Base-by-base conservation (phyloP, 2,329 filamentous ascomycete genomes). In the Atkinsonella texensis region DNA sequence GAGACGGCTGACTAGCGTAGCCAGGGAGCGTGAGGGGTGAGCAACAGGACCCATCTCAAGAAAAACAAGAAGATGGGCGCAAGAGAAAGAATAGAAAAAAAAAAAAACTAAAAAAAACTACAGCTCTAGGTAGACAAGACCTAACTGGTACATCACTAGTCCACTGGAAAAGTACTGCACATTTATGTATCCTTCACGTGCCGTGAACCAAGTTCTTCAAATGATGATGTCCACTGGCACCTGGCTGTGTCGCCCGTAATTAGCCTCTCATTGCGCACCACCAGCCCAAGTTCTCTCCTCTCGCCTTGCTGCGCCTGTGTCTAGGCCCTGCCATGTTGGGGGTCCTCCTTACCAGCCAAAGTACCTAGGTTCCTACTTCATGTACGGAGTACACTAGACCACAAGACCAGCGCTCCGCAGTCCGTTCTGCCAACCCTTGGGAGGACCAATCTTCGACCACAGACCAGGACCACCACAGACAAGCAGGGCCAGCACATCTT, bases 241-340 rank as follows among this genome's bases (percentile, higher is more conserved):
- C 58, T 52, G 55, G 54, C 52, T 58, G 52, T 54, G 57, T 56
- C 57, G 55, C 59, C 57, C 58, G 55, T 57, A 60, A 56, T 58
- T 35, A 11, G 33, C 33, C 33, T 35, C 33, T 35, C 33, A 5
- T 23, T 23, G 20, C 8, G 33, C 60, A 54, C 55, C 58, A 13
- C 20, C 18, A 17, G 13, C 20, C 20, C 20, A 8, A 18, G 41
- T 40, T 33, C 28, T 12, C 5, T 48, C 20, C 32, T 23, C 31
- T 35, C 32, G 45, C 35, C 11, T 42, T 23, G 40, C 40, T 42
- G 17, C 17, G n/a, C 40, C 40, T 20, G 43, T 45, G 18, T 45
- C 43, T 17, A n/a, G 43, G 43, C 43, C 43, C 43, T 45, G 43
- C 31, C 20, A 17, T 32, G 43, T 13, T 15, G n/a, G n/a, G 8